These are phyloP conservation scores for Lodderomyces orthopsilosis DNA, from an alignment of 1,139 yeast species.

Conservation along the genomic window DNA sequence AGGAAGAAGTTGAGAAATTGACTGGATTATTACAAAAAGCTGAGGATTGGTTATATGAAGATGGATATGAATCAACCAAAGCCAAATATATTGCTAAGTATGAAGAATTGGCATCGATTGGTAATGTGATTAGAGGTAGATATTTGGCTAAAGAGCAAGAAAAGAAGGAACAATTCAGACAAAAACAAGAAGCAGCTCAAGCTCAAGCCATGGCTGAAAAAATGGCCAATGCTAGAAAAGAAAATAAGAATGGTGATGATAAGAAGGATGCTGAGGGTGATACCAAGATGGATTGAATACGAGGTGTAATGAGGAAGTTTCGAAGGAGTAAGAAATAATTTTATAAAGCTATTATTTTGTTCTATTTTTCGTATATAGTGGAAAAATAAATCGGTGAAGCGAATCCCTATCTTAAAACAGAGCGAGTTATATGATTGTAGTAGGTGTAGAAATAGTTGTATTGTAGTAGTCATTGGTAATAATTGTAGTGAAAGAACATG, in stretches of 20 bases:
- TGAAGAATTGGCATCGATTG: slow-evolving; percentile 93
- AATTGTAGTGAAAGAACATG: no score
- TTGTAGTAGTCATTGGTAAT: no score
- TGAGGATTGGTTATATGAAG: slow-evolving; percentile 98
- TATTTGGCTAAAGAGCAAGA: slow-evolving; percentile 93
- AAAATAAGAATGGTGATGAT: slow-evolving; percentile 16
- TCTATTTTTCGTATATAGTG: no score
- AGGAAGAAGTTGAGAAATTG: slow-evolving; percentile 82
- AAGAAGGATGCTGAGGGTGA: slow-evolving; percentile 42
- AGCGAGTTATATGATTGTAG: no score
- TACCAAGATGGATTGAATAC: slow-evolving; percentile 35
- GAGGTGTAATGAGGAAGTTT: not conserved
- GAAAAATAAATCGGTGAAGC: no score
- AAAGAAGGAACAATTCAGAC: slow-evolving; percentile 83
- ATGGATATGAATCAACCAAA: slow-evolving; percentile 93
- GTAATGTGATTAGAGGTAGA: slow-evolving; percentile 95
- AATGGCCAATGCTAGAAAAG: slow-evolving; percentile 75
- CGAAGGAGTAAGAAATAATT: no score
- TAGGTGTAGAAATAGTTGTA: no score
- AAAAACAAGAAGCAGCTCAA: slow-evolving; percentile 84
- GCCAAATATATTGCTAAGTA: slow-evolving; percentile 97
- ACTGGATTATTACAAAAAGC: slow-evolving; percentile 73
- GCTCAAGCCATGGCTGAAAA: slow-evolving; percentile 89
- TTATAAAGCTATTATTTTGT: no score
- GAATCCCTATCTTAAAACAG: no score